Percentiles rank a stretch among this genome's conserved stretches.
These are phyloP conservation scores for Trichoderma arundinaceum DNA, from an alignment of 2,329 filamentous ascomycete genomes.

Conservation along the genomic window DNA sequence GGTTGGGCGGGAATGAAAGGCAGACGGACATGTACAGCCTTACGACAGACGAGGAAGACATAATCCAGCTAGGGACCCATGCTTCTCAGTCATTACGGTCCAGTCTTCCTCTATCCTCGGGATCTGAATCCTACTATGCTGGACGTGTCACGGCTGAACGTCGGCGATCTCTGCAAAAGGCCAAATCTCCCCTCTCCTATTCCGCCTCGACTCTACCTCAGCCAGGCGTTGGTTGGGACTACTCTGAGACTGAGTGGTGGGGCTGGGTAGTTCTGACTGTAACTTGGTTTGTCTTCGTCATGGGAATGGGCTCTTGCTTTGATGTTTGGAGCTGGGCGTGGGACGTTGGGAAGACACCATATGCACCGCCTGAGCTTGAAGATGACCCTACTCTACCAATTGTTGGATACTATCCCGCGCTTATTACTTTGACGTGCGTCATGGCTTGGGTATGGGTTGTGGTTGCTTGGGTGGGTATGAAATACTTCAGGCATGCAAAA, in stretches of 20 bases:
- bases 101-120: slow-evolving; percentile 56
- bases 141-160: slow-evolving; percentile 50
- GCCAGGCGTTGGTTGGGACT: slow-evolving; percentile 75
- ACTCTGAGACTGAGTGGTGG: slow-evolving; percentile 96
- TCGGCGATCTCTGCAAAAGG: slow-evolving; percentile 56
- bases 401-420: slow-evolving; percentile 92
- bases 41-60: slow-evolving; percentile 85
- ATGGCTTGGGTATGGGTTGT: slow-evolving; percentile 99
- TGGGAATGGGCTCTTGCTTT: slow-evolving; percentile 94
- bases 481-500: slow-evolving; percentile 97
- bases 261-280: slow-evolving; percentile 90
- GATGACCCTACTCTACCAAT: slow-evolving; percentile 95
- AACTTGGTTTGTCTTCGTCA: slow-evolving; percentile 95
- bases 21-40: slow-evolving; percentile 53
- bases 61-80: slow-evolving; percentile 64
- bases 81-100: slow-evolving; percentile 52
- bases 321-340: slow-evolving; percentile 98
- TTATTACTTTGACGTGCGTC: slow-evolving; percentile 90
- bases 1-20: slow-evolving; percentile 35
- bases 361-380: slow-evolving; percentile 92
- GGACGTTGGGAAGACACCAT: slow-evolving; percentile 96
- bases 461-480: slow-evolving; percentile 98
- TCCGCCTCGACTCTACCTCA: slow-evolving; percentile 55
- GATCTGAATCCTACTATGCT: slow-evolving; percentile 68
- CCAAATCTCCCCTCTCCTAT: slow-evolving; percentile 66